Conservation (phyloP, 352 stramenopile genomes). For the Pythium biforme region DNA sequence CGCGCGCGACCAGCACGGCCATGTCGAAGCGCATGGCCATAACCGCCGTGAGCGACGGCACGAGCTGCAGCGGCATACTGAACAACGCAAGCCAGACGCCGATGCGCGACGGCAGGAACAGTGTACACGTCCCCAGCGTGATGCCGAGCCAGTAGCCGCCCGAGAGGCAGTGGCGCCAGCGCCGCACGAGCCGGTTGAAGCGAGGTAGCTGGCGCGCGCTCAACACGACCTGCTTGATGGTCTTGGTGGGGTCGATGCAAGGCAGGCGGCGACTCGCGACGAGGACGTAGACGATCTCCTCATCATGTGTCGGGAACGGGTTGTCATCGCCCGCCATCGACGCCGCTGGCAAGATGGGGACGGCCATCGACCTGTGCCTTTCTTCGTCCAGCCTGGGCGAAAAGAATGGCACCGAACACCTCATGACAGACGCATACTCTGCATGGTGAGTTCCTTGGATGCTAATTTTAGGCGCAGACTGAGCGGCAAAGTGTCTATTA, state of each 20-base stretch:
- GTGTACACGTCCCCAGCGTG: slow-evolving; percentile 2
- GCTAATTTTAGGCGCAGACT: too few relatives aligned
- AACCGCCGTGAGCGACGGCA: slow-evolving; percentile 14
- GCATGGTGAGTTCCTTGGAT: too few relatives aligned
- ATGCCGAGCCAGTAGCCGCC: slow-evolving; percentile 17
- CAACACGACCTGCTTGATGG: slow-evolving; percentile 17
- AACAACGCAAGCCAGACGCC: slow-evolving; percentile 6
- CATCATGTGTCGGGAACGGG: too few relatives aligned
- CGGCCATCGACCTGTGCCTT: too few relatives aligned
- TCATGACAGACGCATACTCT: too few relatives aligned
- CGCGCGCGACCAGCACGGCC: slow-evolving; percentile 2
- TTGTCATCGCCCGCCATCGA: too few relatives aligned
- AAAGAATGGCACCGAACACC: too few relatives aligned
- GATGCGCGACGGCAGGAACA: slow-evolving; percentile 12
- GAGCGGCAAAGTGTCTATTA: too few relatives aligned
- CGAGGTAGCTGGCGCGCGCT: background rate
- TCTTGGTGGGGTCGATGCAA: slow-evolving; percentile 13
- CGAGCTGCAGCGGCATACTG: slow-evolving; percentile 25
- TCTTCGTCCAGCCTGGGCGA: too few relatives aligned
- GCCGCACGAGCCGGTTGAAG: slow-evolving; percentile 14
- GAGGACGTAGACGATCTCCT: slow-evolving; percentile 8
- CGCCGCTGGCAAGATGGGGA: too few relatives aligned
- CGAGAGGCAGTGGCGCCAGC: background rate
- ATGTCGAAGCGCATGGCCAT: slow-evolving; percentile 19
- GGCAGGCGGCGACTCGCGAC: slow-evolving; percentile 8